Evolutionary conservation across 352 stramenopile species (phyloP).

Genomic region (Phytophthora tubulina): DNA sequence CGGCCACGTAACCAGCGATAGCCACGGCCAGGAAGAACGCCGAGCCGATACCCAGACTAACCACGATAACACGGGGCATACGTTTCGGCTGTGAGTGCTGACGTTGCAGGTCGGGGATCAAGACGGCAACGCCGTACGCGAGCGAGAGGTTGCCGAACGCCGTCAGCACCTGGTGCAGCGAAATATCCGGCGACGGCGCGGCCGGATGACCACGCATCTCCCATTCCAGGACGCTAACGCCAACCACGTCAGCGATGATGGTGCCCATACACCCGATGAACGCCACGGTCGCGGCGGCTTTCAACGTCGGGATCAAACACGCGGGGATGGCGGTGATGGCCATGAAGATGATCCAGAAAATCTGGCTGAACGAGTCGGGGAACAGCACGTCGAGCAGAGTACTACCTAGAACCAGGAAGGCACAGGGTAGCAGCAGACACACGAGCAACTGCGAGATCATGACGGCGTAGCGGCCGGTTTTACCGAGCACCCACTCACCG

Average conservation of each 20-base stretch:
- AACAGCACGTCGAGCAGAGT: conserved; percentile 61
- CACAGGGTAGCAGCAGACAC: conserved; percentile 57
- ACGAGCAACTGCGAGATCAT: conserved; percentile 54
- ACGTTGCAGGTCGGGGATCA: conserved; percentile 45
- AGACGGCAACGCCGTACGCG: conserved; percentile 45
- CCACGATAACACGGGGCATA: conserved; percentile 57
- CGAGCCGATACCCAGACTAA: conserved; percentile 54
- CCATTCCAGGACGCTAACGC: conserved; percentile 40
- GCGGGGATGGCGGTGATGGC: conserved; percentile 43
- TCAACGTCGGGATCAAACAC: conserved; percentile 46
- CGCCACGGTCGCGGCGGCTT: conserved; percentile 35
- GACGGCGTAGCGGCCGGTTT: conserved; percentile 50
- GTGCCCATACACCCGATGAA: conserved; percentile 45
- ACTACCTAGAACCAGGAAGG: conserved; percentile 64
- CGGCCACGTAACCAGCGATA: conserved; percentile 47
- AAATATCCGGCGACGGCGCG: conserved; percentile 36
- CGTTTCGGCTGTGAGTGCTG: conserved; percentile 58
- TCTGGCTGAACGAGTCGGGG: conserved; percentile 56
- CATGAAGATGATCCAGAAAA: conserved; percentile 54
- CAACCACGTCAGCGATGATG: conserved; percentile 46
- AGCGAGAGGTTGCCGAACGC: conserved; percentile 51
- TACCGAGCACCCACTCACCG: conserved; percentile 53
- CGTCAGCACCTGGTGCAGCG: conserved; percentile 44
- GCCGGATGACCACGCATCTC: conserved; percentile 44
- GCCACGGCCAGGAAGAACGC: conserved; percentile 53